A percentile compares a stretch with the other conserved stretches of the same genome.
phyloP scores from a whole-genome alignment of 805 yeast species.

The Sungouiozyma intestinalis region DNA sequence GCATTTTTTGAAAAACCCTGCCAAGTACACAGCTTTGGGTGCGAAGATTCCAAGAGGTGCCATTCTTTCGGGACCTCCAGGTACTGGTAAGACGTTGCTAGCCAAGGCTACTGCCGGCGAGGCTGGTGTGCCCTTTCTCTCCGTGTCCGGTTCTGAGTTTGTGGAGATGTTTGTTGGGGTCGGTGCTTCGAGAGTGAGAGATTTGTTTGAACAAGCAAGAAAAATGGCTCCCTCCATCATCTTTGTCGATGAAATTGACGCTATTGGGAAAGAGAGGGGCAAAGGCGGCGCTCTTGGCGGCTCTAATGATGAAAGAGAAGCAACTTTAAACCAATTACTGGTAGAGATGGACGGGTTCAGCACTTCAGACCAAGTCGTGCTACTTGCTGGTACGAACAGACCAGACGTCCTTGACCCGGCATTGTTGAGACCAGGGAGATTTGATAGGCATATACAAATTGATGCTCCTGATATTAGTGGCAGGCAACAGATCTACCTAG shows the following conservation, averaged over 20 bases:
- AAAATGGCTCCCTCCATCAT: conserved; percentile 85
- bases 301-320: conserved; percentile 86
- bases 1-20: conserved; percentile 74
- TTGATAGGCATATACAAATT: conserved; percentile 78
- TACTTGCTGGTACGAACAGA: conserved; percentile 89
- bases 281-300: conserved; percentile 69
- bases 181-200: conserved; percentile 92
- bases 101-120: conserved; percentile 97
- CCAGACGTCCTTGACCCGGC: conserved; percentile 88
- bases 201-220: conserved; percentile 80
- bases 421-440: conserved; percentile 87
- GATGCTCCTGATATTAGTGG: conserved; percentile 87
- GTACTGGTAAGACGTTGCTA: conserved; percentile 88
- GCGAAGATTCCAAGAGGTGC: conserved; percentile 97
- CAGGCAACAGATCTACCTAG: conserved; percentile 74
- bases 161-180: conserved; percentile 98
- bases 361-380: conserved; percentile 82
- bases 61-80: conserved; percentile 88
- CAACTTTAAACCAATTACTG: conserved; percentile 80
- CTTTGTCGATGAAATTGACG: conserved; percentile 92
- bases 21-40: conserved; percentile 75
- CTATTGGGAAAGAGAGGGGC: conserved; percentile 79
- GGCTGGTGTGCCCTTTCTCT: conserved; percentile 86
- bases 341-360: conserved; percentile 96
- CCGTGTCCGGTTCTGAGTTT: conserved; percentile 89